Conservation (phyloP, 148 eudicot genomes). For the Silene latifolia region DNA sequence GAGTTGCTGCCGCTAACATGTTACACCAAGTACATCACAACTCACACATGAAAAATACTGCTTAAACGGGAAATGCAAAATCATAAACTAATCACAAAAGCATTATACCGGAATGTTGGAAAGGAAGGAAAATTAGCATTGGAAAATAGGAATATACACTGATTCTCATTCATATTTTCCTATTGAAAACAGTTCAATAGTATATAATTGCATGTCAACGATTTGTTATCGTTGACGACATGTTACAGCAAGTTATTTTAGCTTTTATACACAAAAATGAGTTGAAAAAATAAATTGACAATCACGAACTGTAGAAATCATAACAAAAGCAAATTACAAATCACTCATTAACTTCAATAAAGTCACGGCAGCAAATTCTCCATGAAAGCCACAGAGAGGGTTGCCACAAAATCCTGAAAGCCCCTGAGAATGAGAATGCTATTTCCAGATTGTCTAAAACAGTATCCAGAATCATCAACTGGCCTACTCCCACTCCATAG, state of each 20-base stretch:
- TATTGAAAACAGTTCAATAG: background rate
- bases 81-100: background rate
- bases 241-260: background rate
- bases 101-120: background rate
- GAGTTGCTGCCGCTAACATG: background rate
- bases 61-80: background rate
- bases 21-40: constrained; percentile 13
- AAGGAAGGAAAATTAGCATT: background rate
- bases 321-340: background rate
- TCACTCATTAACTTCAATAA: background rate
- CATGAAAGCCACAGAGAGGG: background rate
- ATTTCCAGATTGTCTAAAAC: background rate
- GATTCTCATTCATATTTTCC: background rate
- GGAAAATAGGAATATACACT: background rate
- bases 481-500: background rate
- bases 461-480: background rate
- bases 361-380: background rate
- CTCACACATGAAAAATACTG: background rate
- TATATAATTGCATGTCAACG: background rate
- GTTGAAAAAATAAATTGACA: background rate
- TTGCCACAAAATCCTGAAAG: background rate
- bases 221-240: background rate
- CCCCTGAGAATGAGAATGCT: background rate
- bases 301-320: background rate
- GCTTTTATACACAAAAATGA: background rate